Percentiles rank a stretch among this genome's conserved stretches.
Conservation (phyloP, 2,329 filamentous ascomycete genomes). For the Pseudocercospora fuligena region DNA sequence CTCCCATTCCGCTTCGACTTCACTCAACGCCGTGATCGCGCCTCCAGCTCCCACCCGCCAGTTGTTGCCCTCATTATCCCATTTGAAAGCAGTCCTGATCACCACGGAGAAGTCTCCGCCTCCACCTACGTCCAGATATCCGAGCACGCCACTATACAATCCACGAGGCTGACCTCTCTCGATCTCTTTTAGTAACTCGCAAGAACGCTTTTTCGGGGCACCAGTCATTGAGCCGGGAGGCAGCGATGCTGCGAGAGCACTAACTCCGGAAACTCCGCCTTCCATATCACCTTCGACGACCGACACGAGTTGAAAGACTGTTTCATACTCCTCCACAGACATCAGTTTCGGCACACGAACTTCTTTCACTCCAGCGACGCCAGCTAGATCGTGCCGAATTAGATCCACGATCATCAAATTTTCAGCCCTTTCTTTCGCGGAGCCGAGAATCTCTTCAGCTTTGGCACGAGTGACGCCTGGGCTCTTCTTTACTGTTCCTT, state of each 20-base stretch:
- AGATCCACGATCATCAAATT: constrained; percentile 98
- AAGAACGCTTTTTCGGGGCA: constrained; percentile 90
- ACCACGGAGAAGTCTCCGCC: constrained; percentile 89
- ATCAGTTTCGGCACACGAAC: constrained; percentile 80
- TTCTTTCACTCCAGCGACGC: constrained; percentile 59
- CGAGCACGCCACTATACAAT: constrained; percentile 85
- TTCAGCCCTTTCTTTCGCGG: constrained; percentile 90
- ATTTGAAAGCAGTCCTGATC: constrained; percentile 79
- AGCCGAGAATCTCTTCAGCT: constrained; percentile 73
- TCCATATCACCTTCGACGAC: constrained; percentile 75
- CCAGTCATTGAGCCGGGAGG: constrained; percentile 97
- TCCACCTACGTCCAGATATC: constrained; percentile 85
- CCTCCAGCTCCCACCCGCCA: constrained; percentile 92
- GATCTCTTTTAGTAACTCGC: constrained; percentile 75
- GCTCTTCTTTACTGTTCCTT: constrained; percentile 88
- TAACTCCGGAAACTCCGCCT: constrained; percentile 62
- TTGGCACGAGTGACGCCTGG: constrained; percentile 69
- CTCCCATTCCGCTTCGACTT: constrained; percentile 78
- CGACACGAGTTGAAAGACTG: constrained; percentile 89
- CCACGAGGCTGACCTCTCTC: constrained; percentile 69
- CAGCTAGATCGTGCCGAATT: constrained; percentile 89
- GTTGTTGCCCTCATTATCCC: constrained; percentile 63
- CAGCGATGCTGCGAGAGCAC: constrained; percentile 76
- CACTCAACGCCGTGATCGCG: constrained; percentile 84
- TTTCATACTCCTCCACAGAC: constrained; percentile 87